These are phyloP conservation scores for Xylariaceae sp. DNA, from an alignment of 2,329 filamentous ascomycete genomes.

Conservation along the genomic window DNA sequence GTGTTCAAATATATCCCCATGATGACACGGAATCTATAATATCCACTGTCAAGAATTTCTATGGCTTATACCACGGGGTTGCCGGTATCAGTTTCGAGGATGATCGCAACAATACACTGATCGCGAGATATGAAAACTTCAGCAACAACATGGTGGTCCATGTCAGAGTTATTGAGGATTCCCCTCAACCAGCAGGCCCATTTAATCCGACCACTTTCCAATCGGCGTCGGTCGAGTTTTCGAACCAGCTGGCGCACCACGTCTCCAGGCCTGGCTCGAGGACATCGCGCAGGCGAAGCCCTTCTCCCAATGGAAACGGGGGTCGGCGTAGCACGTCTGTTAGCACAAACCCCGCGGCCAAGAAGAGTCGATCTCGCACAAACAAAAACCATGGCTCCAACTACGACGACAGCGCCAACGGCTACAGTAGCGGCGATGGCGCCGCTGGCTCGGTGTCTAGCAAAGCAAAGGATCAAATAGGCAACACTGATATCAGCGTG, in stretches of 20 bases:
- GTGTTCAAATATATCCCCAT: slow-evolving; percentile 88
- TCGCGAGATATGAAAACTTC: slow-evolving; percentile 95
- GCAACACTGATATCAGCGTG: slow-evolving; percentile 93
- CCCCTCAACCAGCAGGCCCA: slow-evolving; percentile 41
- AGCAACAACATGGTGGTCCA: slow-evolving; percentile 88
- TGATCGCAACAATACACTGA: slow-evolving; percentile 80
- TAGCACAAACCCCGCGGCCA: slow-evolving; percentile 48
- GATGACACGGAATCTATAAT: slow-evolving; percentile 98
- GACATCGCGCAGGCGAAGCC: slow-evolving; percentile 70
- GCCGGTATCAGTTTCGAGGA: slow-evolving; percentile 95
- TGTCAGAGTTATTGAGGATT: slow-evolving; percentile 73
- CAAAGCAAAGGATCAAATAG: slow-evolving; percentile 78
- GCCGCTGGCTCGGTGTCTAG: slow-evolving; percentile 72
- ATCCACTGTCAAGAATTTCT: slow-evolving; percentile 98
- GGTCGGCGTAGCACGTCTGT: slow-evolving; percentile 75
- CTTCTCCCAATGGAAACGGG: slow-evolving; percentile 64
- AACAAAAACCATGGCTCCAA: slow-evolving; percentile 62
- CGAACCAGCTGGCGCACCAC: slow-evolving; percentile 52
- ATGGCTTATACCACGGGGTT: slow-evolving; percentile 81
- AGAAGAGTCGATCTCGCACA: slow-evolving; percentile 66
- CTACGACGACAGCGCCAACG: slow-evolving; percentile 66
- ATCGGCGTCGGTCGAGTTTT: slow-evolving; percentile 48
- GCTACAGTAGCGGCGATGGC: slow-evolving; percentile 84
- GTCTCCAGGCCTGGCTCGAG: slow-evolving; percentile 66
- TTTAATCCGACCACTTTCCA: slow-evolving; percentile 53